Evolutionary conservation across 2,329 filamentous ascomycete species (phyloP), one percentile per base, ranked within the genome.

Genomic region (Aspergillus tubingensis): DNA sequence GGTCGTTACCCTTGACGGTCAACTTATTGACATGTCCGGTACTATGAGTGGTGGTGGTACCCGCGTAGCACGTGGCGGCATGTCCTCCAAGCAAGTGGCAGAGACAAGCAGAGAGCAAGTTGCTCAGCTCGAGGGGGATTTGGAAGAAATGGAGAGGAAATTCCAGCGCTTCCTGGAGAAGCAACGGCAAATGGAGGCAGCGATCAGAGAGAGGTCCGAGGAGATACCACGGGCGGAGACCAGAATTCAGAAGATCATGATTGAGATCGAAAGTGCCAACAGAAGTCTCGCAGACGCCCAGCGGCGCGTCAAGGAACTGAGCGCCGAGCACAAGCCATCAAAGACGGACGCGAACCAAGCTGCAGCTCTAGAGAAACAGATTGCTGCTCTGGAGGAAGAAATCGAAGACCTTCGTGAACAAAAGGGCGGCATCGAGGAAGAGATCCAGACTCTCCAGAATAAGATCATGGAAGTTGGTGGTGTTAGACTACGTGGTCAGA

Each of bases 401-500:
- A 86, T 96, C 10, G 86, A 90, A 60, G 90, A 89, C 69, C 84
- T 99, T 8, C 91, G 88, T 62, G 83, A 86, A 8, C 92, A 98
- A 77, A 97, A 91, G n/a, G 86, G 91, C 1, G 95, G 89, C 49
- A 88, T 96, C 8, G 95, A 99, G 74, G 88, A 89, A 25, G 95
- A 98, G 76, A 98, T 99, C 77, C 94, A 96, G 78, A 84, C 84
- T 19, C 82, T 99, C 1, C 94, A 99, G 74, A 89, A 95, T 83
- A 96, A 93, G 82, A 99, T 99, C 71, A 98, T 99, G 95, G 90
- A 97, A 76, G 89, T 96, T 64, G 95, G 95, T 72, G 95, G 95
- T 77, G 92, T 98, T 70, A 92, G 91, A 77, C 86, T 99, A 17
- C 89, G 95, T 58, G 86, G 89, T 17, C 94, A 99, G 74, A 93